Evolutionary conservation across 192 early-diverging fungal species (phyloP).

Genomic region (Dissophora ornata): DNA sequence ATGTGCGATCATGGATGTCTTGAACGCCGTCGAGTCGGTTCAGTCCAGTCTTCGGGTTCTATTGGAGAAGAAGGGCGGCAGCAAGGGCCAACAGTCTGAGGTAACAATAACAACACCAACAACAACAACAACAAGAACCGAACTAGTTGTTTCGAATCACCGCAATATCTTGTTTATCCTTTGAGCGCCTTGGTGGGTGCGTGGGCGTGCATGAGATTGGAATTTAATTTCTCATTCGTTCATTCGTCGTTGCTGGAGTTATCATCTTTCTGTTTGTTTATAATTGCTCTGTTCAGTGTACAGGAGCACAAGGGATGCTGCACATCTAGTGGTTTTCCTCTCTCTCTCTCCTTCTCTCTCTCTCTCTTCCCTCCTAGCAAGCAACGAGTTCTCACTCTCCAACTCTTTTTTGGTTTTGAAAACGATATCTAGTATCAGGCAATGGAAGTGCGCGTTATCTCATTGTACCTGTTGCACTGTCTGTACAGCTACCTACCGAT

Average conservation of each 20-base stretch:
- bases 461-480: constrained; percentile 38
- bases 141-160: too few species aligned
- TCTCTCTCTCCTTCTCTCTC: neutral
- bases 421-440: constrained; percentile 25
- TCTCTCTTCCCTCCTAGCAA: neutral
- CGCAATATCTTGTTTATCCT: too few species aligned
- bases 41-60: constrained; percentile 26
- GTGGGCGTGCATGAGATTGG: constrained; percentile 14
- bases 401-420: too few species aligned
- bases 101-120: too few species aligned
- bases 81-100: constrained; percentile 26
- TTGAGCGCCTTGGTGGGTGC: neutral
- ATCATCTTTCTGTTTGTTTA: neutral
- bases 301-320: too few species aligned
- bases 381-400: too few species aligned
- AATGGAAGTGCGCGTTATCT: constrained; percentile 44
- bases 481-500: constrained; percentile 49
- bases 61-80: constrained; percentile 20
- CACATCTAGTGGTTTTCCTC: too few species aligned
- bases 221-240: constrained; percentile 17
- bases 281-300: neutral
- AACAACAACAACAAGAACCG: too few species aligned
- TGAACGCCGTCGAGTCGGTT: constrained; percentile 51
- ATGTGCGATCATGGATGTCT: constrained; percentile 52
- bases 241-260: too few species aligned